Base-by-base conservation (phyloP, 139 green algal genomes). In the Trebouxia sp. region DNA sequence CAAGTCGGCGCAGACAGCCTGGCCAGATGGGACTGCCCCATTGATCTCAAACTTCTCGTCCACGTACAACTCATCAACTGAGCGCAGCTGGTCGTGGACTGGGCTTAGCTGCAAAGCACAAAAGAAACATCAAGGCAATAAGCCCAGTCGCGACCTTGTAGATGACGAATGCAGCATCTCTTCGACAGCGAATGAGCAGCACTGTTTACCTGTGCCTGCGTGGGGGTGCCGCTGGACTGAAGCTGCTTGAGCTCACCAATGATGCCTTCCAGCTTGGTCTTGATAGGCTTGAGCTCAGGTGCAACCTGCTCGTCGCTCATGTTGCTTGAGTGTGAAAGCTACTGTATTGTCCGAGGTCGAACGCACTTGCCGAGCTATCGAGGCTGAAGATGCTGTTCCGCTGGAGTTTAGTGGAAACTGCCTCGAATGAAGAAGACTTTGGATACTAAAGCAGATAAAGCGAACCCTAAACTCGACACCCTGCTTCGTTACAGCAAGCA, bases 201-300 rank as follows among this genome's bases (percentile, higher is more conserved):
- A 9, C 20, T 30, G 14, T 24, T 10, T 69, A 72, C 62, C 62
- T 72, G 62, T 14, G 62, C 62, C 11, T 45, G 32, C 9, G 62
- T 72, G 8, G 62, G 62, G 37, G 62, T 43, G 9, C 62, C 62
- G 35, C 62, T 45, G 37, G 62, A 32, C 62, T 72, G 62, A 30
- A 72, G 62, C 62, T 72, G 62, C 12, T 72, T 72, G 6, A 72
- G 62, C 10, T 72, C 62, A 43, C 62, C 62, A 45, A 72, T 45
- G 32, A 72, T 72, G 62, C 62, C 62, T 35, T 72, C 62, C 32
- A 72, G 35, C 62, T 72, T 72, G 35, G 62, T 72, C 62, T 72
- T 72, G 30, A 72, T 72, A n/a, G 62, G 62, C 5, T 35, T 35
- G 32, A 72, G 20, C 62, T 72, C 62, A 10, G 62, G 62, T 45